Conservation (phyloP, 371 early-diverging fungal species). For the Mortierella sp. region DNA sequence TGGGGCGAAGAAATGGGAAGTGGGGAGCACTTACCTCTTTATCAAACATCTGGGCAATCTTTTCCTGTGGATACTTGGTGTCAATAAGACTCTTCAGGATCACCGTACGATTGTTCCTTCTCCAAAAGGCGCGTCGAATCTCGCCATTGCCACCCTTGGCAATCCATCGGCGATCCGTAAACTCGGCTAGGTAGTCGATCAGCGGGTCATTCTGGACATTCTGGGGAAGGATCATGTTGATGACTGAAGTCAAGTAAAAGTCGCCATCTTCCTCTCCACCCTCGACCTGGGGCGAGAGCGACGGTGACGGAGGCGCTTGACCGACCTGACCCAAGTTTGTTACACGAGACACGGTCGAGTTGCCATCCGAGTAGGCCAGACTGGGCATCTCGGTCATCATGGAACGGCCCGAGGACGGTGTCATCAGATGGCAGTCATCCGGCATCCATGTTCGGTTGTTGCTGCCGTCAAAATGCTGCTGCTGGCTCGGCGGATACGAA, state of each 20-base stretch:
- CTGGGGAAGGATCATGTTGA: conserved; percentile 36
- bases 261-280: conserved; percentile 19
- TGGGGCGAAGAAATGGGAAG: too few species aligned
- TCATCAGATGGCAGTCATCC: conserved; percentile 12
- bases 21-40: conserved; percentile 25
- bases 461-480: conserved; percentile 14
- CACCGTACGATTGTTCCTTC: conserved; percentile 13
- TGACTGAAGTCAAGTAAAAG: conserved; percentile 37
- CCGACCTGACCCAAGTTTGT: conserved; percentile 1
- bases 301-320: conserved; percentile 23
- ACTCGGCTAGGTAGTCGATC: conserved; percentile 31
- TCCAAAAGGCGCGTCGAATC: conserved; percentile 39
- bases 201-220: conserved; percentile 16
- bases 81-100: conserved; percentile 41
- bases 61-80: conserved; percentile 18
- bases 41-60: conserved; percentile 30
- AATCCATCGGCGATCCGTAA: conserved; percentile 32
- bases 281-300: conserved; percentile 11
- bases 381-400: conserved; percentile 40
- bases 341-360: conserved; percentile 18
- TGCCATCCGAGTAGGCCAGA: conserved; percentile 22
- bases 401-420: conserved; percentile 18
- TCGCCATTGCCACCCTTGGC: conserved; percentile 45
- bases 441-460: neutral
- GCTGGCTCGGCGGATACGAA: conserved; percentile 6